phyloP scores from a whole-genome alignment of 108 stramenopile species.

The Discostella stelligeroides region DNA sequence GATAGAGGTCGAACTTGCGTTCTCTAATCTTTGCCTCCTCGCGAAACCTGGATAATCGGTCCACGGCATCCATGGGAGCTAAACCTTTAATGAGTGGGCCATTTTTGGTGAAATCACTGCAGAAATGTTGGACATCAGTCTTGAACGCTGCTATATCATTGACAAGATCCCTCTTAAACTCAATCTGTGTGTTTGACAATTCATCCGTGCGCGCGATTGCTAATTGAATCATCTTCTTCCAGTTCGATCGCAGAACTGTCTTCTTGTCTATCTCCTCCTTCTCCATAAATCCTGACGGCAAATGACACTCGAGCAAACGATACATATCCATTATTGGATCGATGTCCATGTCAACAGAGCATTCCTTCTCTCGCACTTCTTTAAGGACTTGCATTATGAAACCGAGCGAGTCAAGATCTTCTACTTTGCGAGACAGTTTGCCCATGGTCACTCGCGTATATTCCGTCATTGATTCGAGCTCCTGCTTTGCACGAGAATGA shows the following conservation, averaged over 20 bases:
- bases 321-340: slow-evolving; percentile 92
- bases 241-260: slow-evolving; percentile 81
- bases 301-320: slow-evolving; percentile 85
- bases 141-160: slow-evolving; percentile 78
- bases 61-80: slow-evolving; percentile 87
- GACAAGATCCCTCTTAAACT: slow-evolving; percentile 73
- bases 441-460: slow-evolving; percentile 73
- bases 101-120: slow-evolving; percentile 70
- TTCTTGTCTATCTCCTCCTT: slow-evolving; percentile 93
- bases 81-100: slow-evolving; percentile 85
- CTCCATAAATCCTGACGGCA: slow-evolving; percentile 88
- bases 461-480: slow-evolving; percentile 79
- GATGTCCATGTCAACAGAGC: slow-evolving; percentile 71
- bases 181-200: slow-evolving; percentile 75
- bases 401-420: slow-evolving; percentile 80
- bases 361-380: slow-evolving; percentile 68
- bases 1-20: slow-evolving; percentile 86
- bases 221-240: slow-evolving; percentile 85
- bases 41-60: slow-evolving; percentile 84
- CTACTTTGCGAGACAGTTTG: slow-evolving; percentile 61
- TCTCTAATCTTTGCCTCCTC: slow-evolving; percentile 85
- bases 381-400: slow-evolving; percentile 84
- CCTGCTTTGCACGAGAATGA: slow-evolving; percentile 47
- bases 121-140: slow-evolving; percentile 59
- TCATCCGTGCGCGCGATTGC: slow-evolving; percentile 75